A percentile compares a stretch with the other conserved stretches of the same genome.
Conservation (phyloP, 129 eudicot genomes). For the Lonicera japonica region DNA sequence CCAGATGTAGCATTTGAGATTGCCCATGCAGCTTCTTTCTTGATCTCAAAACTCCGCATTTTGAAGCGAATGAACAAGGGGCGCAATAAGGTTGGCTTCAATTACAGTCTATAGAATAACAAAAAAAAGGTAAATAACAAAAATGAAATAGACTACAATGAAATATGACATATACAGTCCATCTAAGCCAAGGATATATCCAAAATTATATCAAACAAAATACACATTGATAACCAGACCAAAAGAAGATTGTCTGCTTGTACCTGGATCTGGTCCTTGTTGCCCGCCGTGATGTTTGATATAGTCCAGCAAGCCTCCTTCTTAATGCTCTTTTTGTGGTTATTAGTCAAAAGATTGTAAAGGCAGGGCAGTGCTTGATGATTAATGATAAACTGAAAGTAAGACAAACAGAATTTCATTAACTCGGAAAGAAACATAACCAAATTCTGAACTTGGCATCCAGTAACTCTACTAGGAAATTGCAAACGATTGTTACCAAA, state of each 20-base stretch:
- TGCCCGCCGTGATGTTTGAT: conserved; percentile 41
- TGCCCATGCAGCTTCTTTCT: conserved; percentile 97
- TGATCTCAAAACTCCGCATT: conserved; percentile 86
- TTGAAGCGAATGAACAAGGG: conserved; percentile 67
- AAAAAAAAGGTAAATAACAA: no score
- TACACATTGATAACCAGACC: neutral
- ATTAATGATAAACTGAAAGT: conserved; percentile 23
- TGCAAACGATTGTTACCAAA: no score
- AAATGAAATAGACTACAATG: neutral
- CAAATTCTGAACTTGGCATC: neutral
- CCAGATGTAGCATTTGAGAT: conserved; percentile 96
- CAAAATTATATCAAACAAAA: neutral
- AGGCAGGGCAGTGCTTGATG: conserved; percentile 31
- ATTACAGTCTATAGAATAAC: conserved; percentile 62
- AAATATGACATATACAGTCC: no score
- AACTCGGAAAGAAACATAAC: neutral
- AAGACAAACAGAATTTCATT: neutral
- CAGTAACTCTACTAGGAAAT: neutral
- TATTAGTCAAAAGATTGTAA: conserved; percentile 23
- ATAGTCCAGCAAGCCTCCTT: conserved; percentile 48
- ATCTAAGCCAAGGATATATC: neutral
- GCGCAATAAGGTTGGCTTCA: conserved; percentile 57
- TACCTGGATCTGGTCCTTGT: conserved; percentile 38
- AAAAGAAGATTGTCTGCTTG: neutral
- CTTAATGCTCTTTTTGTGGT: conserved; percentile 35